Evolutionary conservation across 2,329 filamentous ascomycete genomes (phyloP), one percentile per base, ranked within the genome.

Genomic region (Scedosporium aurantiacum): DNA sequence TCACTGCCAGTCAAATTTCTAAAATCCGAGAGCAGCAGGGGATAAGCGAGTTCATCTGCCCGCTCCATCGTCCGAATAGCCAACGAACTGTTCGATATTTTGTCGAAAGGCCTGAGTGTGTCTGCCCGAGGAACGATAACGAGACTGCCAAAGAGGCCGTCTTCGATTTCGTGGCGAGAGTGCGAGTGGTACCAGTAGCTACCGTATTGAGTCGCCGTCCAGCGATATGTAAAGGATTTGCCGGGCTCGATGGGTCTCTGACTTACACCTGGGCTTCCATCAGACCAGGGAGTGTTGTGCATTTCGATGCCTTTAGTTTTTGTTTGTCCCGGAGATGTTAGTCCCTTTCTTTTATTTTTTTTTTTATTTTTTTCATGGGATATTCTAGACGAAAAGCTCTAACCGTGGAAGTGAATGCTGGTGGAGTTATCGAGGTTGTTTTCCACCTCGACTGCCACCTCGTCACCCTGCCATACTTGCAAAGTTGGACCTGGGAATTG

Each of bases 181-280:
- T 87, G 84, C 0, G 81, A 77, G 70, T 86, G 84, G 65, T 86
- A 87, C 75, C 80, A 85, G 70, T 82, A 84, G 50, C 77, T 79
- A 2, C 84, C 84, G 65, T 82, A 79, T 61, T 83, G 77, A 0
- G 74, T 75, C 0, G 83, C 82, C n/a, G 72, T 76, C 73, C 80
- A 87, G 37, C 72, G 73, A 66, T 86, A 83, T 0, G 74, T 72
- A 65, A 80, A 86, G 28, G 69, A 74, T 2, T 68, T 66, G 1
- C 78, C 77, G 1, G 81, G 76, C 12, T 70, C 66, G 61, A 86
- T 84, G 3, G 77, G 71, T 3, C 72, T 72, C 65, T 86, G 83
- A 0, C 78, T 77, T 2, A 86, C 68, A 1, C 83, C 83, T 0
- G 82, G 80, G 0, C 82, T 78, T 32, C 84, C 84, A 63, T 87